Evolutionary conservation across 1,284 basidiomycete species (phyloP).

Genomic region (Cutaneotrichosporon arboriforme): DNA sequence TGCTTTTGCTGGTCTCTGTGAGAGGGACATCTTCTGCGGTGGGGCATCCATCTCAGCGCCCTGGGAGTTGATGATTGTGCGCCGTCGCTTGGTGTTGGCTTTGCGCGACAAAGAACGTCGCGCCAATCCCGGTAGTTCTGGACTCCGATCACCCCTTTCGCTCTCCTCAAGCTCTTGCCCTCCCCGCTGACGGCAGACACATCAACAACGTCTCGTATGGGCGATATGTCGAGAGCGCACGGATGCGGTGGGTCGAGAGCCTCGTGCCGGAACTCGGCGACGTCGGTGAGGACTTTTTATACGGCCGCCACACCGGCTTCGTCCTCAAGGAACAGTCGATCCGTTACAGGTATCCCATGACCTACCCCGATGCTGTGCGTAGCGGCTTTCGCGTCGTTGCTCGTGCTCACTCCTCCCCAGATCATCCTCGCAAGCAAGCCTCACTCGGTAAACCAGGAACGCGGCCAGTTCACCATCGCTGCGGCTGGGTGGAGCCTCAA

Average conservation of each 20-base stretch:
- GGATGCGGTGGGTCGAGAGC: constrained; percentile 34
- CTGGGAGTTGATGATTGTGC: too few relatives aligned
- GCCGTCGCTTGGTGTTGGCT: too few relatives aligned
- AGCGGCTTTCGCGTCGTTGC: too few relatives aligned
- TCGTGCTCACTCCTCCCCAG: constrained; percentile 18
- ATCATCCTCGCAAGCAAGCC: constrained; percentile 35
- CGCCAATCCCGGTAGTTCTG: too few relatives aligned
- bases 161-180: too few relatives aligned
- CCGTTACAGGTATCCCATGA: constrained; percentile 37
- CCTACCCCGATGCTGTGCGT: constrained; percentile 44
- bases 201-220: constrained; percentile 45
- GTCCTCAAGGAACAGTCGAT: constrained; percentile 33
- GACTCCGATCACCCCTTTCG: too few relatives aligned
- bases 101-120: background rate
- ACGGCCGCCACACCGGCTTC: constrained; percentile 32
- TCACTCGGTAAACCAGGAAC: constrained; percentile 30
- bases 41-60: too few relatives aligned
- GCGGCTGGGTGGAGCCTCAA: constrained; percentile 37
- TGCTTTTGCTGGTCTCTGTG: too few relatives aligned
- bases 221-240: constrained; percentile 41
- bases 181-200: constrained; percentile 33
- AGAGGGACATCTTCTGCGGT: too few relatives aligned
- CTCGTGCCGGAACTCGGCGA: constrained; percentile 29
- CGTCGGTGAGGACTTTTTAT: constrained; percentile 8
- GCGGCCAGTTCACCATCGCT: constrained; percentile 32